These are phyloP conservation scores for Chaetomiaceae sp. DNA, from an alignment of 2,329 filamentous ascomycete species.

Conservation along the genomic window DNA sequence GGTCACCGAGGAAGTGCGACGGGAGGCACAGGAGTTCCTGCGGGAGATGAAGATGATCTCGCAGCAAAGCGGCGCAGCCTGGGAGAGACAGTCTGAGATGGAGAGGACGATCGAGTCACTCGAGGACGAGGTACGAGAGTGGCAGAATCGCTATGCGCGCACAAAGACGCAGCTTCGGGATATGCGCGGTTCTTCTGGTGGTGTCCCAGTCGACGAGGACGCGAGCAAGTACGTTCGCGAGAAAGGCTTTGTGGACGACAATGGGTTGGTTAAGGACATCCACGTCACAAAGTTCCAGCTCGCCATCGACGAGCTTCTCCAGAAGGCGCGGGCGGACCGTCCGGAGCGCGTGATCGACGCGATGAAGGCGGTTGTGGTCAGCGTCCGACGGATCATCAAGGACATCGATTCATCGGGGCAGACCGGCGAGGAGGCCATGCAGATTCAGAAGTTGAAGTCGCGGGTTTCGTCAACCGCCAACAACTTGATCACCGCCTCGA, in stretches of 20 bases:
- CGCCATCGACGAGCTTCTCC: constrained; percentile 83
- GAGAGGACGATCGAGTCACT: constrained; percentile 69
- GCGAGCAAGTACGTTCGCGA: constrained; percentile 63
- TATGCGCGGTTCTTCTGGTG: constrained; percentile 74
- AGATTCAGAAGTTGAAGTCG: constrained; percentile 66
- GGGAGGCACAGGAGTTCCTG: constrained; percentile 76
- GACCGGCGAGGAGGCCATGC: constrained; percentile 48
- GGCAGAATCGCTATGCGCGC: constrained; percentile 84
- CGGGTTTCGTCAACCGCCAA: constrained; percentile 91
- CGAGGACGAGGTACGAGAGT: constrained; percentile 79
- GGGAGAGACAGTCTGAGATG: constrained; percentile 77
- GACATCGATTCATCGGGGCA: constrained; percentile 61
- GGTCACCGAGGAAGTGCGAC: constrained; percentile 80
- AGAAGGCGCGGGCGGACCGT: constrained; percentile 67
- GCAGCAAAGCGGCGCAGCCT: constrained; percentile 69
- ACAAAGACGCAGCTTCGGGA: constrained; percentile 82
- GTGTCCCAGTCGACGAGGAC: constrained; percentile 64
- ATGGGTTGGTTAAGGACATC: constrained; percentile 81
- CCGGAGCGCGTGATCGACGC: constrained; percentile 72
- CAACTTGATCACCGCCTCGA: constrained; percentile 89
- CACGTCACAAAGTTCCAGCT: constrained; percentile 95
- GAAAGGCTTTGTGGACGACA: constrained; percentile 61
- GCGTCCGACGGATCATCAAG: constrained; percentile 77
- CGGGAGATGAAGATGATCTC: constrained; percentile 86
- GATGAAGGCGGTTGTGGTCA: constrained; percentile 81